Base-by-base conservation (phyloP, 208 protist species). In the Leishmania amazonensis region DNA sequence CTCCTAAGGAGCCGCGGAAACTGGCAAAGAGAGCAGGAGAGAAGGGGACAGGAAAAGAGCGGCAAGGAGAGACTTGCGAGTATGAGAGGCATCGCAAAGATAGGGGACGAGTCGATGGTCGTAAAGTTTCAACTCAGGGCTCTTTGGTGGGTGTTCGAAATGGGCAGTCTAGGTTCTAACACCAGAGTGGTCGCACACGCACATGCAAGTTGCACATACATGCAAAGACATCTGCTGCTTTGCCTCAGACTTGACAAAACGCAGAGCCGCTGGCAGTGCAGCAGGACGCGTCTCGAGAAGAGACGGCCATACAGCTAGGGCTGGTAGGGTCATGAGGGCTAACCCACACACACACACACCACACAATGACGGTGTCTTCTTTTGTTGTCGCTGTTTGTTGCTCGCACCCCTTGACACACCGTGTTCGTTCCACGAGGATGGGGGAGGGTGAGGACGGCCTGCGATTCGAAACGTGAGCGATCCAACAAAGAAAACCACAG, bases 1-100 rank as follows among this genome's bases (percentile, higher is more conserved):
- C 94, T 0, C 84, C 91, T 82, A 97, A 95, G 13, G 89, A 89
- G 35, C 92, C 94, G n/a, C 94, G 85, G 62, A 97, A 96, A 76
- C 92, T 93, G 58, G 91, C 91, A 0, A 62, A 62, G 31, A 40
- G 60, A 35, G 60, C 31, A 35, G 31, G 60, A 65, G 62, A 68
- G 31, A 21, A 68, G 31, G 62, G 31, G 31, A 11, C 31, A 21
- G 31, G 31, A 40, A 68, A 68, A 15, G 62, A 68, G 31, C 28
- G 2, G 31, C 31, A 17, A 68, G 15, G 31, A 31, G 58, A 31
- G 19, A 17, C 28, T 31, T 28, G 28, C 58, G 58, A 68, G 62
- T 13, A 31, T 21, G 62, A 21, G 13, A 40, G 62, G 31, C 31
- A 68, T 3, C 17, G 31, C 62, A 68, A 35, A 21, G 31, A 68